Percentiles rank a stretch among this genome's conserved stretches.
phyloP scores from a whole-genome alignment of 31 red algal species.

The Porphyra umbilicalis region DNA sequence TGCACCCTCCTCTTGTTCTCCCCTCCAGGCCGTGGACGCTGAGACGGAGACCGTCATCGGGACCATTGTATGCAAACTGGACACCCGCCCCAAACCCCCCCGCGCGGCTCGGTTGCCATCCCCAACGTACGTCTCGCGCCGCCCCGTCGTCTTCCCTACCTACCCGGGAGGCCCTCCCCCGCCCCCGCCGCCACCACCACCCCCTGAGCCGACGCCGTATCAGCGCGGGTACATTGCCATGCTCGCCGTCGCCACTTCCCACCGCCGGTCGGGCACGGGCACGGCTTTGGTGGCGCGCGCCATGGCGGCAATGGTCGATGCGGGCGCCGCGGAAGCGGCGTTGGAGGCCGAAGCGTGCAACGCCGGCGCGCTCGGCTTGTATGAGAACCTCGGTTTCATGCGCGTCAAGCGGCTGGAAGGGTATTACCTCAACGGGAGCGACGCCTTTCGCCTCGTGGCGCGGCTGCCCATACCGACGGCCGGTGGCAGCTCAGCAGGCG shows the following conservation, averaged over 20 bases:
- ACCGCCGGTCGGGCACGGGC: conserved; percentile 70
- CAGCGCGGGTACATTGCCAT: conserved; percentile 96
- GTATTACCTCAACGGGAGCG: conserved; percentile 97
- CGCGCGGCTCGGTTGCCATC: background rate
- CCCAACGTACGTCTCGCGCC: background rate
- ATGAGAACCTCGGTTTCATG: conserved; percentile 92
- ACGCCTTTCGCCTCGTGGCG: conserved; percentile 83
- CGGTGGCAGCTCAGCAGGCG: too few relatives aligned
- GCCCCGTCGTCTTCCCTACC: background rate
- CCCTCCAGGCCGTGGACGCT: conserved; percentile 4
- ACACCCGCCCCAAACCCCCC: background rate
- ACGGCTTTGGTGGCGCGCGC: conserved; percentile 58
- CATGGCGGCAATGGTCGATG: conserved; percentile 61
- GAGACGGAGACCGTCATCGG: conserved; percentile 50
- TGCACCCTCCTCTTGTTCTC: background rate
- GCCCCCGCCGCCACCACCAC: background rate
- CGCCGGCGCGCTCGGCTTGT: conserved; percentile 67
- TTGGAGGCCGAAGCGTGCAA: conserved; percentile 96
- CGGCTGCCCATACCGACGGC: conserved; percentile 7
- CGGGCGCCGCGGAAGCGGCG: conserved; percentile 70
- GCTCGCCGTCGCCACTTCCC: conserved; percentile 73
- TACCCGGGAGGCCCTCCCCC: background rate
- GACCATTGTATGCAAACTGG: conserved; percentile 86
- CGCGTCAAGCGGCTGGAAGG: conserved; percentile 91
- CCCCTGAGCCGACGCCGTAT: background rate